Evolutionary conservation across 2,329 filamentous ascomycete species (phyloP).

Genomic region (Aspergillus cejpii): DNA sequence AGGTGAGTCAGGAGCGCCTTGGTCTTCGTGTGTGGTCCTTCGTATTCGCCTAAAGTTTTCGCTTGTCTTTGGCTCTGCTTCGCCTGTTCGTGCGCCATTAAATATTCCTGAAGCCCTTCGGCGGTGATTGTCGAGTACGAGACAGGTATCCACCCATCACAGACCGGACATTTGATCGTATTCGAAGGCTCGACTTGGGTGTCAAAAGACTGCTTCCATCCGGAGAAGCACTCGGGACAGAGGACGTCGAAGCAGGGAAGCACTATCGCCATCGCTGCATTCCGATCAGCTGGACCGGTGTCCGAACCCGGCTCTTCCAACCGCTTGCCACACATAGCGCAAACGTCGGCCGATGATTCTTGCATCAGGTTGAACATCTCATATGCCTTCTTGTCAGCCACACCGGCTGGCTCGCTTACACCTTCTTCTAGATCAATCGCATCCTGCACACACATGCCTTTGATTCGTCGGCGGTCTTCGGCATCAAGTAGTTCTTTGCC

Average conservation of each 20-base stretch:
- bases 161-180: constrained; percentile 56
- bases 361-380: constrained; percentile 78
- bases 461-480: constrained; percentile 71
- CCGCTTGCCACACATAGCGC: constrained; percentile 61
- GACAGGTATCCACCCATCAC: constrained; percentile 57
- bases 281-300: constrained; percentile 47
- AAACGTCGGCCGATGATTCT: constrained; percentile 70
- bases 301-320: constrained; percentile 51
- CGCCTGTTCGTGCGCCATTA: constrained; percentile 52
- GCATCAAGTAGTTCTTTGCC: constrained; percentile 84
- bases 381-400: constrained; percentile 68
- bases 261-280: constrained; percentile 59
- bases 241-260: constrained; percentile 82
- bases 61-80: constrained; percentile 49
- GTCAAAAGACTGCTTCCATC: constrained; percentile 51
- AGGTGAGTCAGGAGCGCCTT: constrained; percentile 72
- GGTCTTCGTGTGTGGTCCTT: constrained; percentile 88
- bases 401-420: constrained; percentile 50
- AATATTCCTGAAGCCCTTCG: constrained; percentile 45
- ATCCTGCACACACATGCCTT: constrained; percentile 73
- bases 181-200: constrained; percentile 42
- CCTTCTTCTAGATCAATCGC: constrained; percentile 86
- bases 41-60: constrained; percentile 62
- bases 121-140: constrained; percentile 63
- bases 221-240: constrained; percentile 65